Evolutionary conservation across 2,329 filamentous ascomycete species (phyloP).

Genomic region (Botrytis cinerea): DNA sequence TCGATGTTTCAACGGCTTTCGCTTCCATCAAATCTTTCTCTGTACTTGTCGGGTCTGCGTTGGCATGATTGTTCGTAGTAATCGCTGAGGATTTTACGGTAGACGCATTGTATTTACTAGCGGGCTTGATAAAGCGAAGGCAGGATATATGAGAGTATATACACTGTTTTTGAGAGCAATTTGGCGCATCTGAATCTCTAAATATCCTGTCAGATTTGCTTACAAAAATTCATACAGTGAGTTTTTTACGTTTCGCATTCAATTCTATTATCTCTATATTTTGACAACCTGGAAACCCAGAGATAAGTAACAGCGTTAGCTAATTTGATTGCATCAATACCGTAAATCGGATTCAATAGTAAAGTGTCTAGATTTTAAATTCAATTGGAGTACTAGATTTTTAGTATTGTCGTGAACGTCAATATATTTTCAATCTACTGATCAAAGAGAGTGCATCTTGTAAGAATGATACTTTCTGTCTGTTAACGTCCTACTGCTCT

Average conservation of each 20-base stretch:
- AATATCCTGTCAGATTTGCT: neutral
- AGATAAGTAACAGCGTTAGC: neutral
- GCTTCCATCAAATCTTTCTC: constrained; percentile 33
- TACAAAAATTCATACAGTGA: neutral
- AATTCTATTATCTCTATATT: neutral
- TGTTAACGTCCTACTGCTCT: neutral
- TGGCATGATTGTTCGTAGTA: constrained; percentile 40
- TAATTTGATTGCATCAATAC: neutral
- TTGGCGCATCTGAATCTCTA: neutral
- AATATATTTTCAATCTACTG: fast-evolving
- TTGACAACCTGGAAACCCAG: neutral
- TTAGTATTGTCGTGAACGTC: neutral
- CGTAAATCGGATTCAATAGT: neutral
- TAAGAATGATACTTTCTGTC: neutral
- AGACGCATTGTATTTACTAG: constrained; percentile 38
- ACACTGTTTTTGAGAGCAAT: neutral
- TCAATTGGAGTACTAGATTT: fast-evolving
- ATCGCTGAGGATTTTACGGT: constrained; percentile 41
- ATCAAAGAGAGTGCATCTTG: neutral
- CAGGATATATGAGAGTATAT: neutral
- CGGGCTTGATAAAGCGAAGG: constrained; percentile 23
- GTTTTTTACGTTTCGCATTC: neutral
- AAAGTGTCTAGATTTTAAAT: neutral
- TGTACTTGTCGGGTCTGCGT: constrained; percentile 33
- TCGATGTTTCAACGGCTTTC: constrained; percentile 40